Evolutionary conservation across 768 basidiomycete species (phyloP).

Genomic region (Mrakia frigida): DNA sequence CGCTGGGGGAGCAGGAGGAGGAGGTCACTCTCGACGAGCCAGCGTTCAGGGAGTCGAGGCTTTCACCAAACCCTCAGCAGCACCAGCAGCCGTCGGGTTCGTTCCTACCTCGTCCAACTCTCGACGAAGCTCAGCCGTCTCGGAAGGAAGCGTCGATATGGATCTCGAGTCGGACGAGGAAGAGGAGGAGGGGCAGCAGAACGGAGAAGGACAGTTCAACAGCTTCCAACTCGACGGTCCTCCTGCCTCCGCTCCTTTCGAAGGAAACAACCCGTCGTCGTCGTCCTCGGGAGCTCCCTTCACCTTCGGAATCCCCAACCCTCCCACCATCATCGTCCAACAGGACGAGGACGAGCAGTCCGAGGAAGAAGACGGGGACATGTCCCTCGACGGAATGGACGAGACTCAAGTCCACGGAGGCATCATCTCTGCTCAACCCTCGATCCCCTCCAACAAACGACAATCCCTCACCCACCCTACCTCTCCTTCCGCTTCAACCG

Average conservation of each 20-base stretch:
- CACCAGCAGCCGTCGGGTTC: conserved; percentile 1
- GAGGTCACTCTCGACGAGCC: conserved; percentile 8
- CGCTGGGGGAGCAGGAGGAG: background rate
- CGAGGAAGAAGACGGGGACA: conserved; percentile 13
- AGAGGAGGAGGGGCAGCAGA: background rate
- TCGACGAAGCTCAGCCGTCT: conserved; percentile 21
- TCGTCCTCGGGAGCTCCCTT: background rate
- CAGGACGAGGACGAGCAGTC: conserved; percentile 23
- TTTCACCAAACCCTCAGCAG: conserved; percentile 8
- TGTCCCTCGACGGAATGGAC: conserved; percentile 22
- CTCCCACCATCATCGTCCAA: background rate
- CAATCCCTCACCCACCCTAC: conserved; percentile 10
- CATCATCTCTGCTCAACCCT: background rate
- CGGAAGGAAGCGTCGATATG: conserved; percentile 38
- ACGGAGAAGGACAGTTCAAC: background rate
- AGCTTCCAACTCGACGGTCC: conserved; percentile 4
- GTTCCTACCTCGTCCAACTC: background rate
- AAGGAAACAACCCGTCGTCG: background rate
- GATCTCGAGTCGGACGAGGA: conserved; percentile 38
- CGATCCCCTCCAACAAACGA: background rate
- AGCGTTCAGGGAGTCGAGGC: conserved; percentile 15
- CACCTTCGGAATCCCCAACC: background rate
- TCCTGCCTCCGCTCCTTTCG: background rate
- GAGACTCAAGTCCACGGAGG: conserved; percentile 26
- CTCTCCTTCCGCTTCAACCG: conserved; percentile 31